Evolutionary conservation across 352 stramenopile species (phyloP), one percentile per base, ranked within the genome.

Genomic region (Hyaloperonospora arabidopsidis): DNA sequence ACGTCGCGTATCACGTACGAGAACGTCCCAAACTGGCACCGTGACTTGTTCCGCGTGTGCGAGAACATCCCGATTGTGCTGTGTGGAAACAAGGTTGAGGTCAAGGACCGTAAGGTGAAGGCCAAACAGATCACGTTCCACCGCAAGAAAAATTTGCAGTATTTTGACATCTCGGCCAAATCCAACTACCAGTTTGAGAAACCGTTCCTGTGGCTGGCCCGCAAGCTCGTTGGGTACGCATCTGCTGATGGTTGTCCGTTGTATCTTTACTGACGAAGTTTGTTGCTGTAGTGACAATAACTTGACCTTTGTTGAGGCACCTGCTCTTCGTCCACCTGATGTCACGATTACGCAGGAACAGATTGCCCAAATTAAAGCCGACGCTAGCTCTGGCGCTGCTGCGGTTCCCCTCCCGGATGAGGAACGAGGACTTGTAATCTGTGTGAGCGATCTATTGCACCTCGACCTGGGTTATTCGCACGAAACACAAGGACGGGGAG

Each of bases 111-210:
- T 61, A 99, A 99, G 88, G 97, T 99, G 14, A 99, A 99, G 86
- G 95, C 96, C 49, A 99, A 99, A 86, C 96, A 99, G 78, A 99
- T 99, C 65, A 99, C 94, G 29, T 99, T 99, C 86, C 96, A 99
- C 82, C 90, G 96, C 68, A 99, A 99, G 87, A 99, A 99, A 87
- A 99, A 99, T 78, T 74, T 99, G 44, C 97, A 99, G 79, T 99
- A 99, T 78, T 99, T 98, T 63, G 97, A 99, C 82, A 99, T 99
- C 68, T 99, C 97, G 52, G 97, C 97, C 59, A 99, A 99, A 87
- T 98, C 87, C 28, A 99, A 99, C 87, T 99, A 99, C 86, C 98
- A 99, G 86, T 99, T 99, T 72, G 97, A 99, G 83, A 99, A 99
- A 87, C 97, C 97, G 45, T 99, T 99, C 82, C 80, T 99, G 55